phyloP scores from a whole-genome alignment of 2,329 filamentous ascomycete genomes.

The Exophiala sp. region DNA sequence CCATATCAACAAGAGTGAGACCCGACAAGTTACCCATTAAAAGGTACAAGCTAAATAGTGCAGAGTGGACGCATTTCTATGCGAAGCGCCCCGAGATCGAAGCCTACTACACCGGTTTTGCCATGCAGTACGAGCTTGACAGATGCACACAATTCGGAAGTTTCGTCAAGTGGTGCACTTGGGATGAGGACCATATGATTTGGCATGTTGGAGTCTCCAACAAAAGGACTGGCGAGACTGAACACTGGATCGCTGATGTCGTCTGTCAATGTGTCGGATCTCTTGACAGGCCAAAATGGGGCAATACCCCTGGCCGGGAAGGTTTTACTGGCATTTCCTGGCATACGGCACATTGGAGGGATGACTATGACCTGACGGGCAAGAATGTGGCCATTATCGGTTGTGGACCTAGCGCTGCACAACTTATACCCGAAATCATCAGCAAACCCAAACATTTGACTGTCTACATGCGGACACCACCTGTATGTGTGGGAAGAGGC shows the following conservation, averaged over 20 bases:
- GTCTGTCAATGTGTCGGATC: conserved; percentile 12
- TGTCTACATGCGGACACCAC: conserved; percentile 11
- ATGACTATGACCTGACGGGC: conserved; percentile 2
- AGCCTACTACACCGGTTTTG: conserved; percentile 7
- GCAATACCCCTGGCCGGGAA: conserved; percentile 11
- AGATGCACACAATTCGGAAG: conserved; percentile 6
- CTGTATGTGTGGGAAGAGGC: conserved; percentile 1
- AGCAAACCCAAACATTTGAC: conserved; percentile 11
- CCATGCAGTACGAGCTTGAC: conserved; percentile 5
- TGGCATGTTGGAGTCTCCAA: conserved; percentile 13
- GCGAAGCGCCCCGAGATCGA: conserved; percentile 8
- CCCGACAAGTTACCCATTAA: background rate
- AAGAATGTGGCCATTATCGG: conserved; percentile 13
- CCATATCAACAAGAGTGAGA: conserved; percentile 17
- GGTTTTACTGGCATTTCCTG: conserved; percentile 5
- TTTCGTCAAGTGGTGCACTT: conserved; percentile 13
- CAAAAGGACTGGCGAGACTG: conserved; percentile 5
- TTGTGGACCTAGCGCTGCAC: conserved; percentile 16
- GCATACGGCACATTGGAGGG: conserved; percentile 11
- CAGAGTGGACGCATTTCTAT: conserved; percentile 12
- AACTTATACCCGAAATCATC: conserved; percentile 17
- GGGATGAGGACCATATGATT: conserved; percentile 11
- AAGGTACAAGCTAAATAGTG: background rate
- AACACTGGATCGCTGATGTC: conserved; percentile 13
- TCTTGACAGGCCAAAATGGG: conserved; percentile 13